Percentiles rank a stretch among this genome's conserved stretches.
phyloP scores from a whole-genome alignment of 257 asterid species.

The Linaria vulgaris region DNA sequence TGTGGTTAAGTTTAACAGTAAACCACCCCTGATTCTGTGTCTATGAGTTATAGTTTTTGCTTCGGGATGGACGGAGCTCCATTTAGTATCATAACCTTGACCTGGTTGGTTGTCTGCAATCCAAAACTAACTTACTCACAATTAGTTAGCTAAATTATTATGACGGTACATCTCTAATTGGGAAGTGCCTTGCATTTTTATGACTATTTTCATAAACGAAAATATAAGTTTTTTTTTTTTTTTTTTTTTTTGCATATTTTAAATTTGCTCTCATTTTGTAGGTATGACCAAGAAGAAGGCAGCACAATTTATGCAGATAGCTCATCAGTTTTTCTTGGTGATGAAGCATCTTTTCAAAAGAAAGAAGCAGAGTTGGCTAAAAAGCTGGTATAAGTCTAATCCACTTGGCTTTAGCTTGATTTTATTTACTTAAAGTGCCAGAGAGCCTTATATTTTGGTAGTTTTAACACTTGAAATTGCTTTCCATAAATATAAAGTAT shows the following conservation, averaged over 20 bases:
- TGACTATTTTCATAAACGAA: not conserved
- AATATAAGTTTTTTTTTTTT: too few species aligned
- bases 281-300: slow-evolving; percentile 98
- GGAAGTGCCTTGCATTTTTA: not conserved
- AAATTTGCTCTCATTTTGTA: slow-evolving; percentile 24
- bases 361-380: slow-evolving; percentile 91
- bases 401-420: slow-evolving; percentile 20
- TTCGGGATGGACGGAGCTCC: slow-evolving; percentile 5
- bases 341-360: slow-evolving; percentile 86
- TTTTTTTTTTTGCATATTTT: slow-evolving; percentile 1
- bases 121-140: not conserved
- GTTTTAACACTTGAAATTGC: not conserved
- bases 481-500: not conserved
- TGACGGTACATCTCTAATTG: too few species aligned
- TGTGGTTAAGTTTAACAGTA: not conserved
- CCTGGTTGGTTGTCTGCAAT: not conserved
- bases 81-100: not conserved
- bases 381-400: slow-evolving; percentile 55
- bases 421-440: slow-evolving; percentile 2
- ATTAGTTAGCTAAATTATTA: too few species aligned
- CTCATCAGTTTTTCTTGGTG: slow-evolving; percentile 79
- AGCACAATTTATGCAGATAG: slow-evolving; percentile 58
- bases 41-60: slow-evolving; percentile 1
- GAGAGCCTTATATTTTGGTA: slow-evolving; percentile 5
- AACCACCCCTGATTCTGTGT: not conserved